phyloP scores from a whole-genome alignment of 2,329 filamentous ascomycete genomes.

The Botrytis paeoniae region DNA sequence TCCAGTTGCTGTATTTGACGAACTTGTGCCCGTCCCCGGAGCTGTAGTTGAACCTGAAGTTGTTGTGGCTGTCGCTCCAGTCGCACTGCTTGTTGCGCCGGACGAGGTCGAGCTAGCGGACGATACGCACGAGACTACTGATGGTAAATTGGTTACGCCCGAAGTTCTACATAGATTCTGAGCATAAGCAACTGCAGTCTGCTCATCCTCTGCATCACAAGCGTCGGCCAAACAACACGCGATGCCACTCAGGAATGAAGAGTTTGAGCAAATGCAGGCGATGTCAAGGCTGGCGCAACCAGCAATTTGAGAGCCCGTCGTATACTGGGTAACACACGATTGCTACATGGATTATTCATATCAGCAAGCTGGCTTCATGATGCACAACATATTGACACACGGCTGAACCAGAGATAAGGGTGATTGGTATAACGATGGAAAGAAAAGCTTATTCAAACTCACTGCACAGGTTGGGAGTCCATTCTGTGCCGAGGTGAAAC shows the following conservation, averaged over 20 bases:
- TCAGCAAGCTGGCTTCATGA: not conserved
- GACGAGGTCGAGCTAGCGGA: constrained; percentile 15
- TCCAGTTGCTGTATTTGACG: not conserved
- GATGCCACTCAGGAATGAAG: constrained; percentile 46
- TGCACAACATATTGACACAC: not conserved
- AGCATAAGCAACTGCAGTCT: constrained; percentile 36
- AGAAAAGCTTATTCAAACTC: constrained; percentile 37
- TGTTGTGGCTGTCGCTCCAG: not conserved
- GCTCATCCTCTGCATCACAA: constrained; percentile 45
- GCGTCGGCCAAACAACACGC: constrained; percentile 47
- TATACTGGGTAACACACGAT: constrained; percentile 38
- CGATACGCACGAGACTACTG: constrained; percentile 26
- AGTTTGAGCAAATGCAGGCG: constrained; percentile 48
- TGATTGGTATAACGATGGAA: not conserved
- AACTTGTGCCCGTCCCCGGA: not conserved
- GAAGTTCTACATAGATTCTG: constrained; percentile 38
- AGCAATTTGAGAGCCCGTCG: constrained; percentile 41
- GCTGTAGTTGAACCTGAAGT: not conserved
- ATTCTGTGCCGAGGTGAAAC: constrained; percentile 51
- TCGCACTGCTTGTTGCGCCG: not conserved
- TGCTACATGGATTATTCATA: constrained; percentile 29
- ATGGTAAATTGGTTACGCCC: constrained; percentile 37
- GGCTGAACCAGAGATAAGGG: not conserved
- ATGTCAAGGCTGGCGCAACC: constrained; percentile 44
- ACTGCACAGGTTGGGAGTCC: constrained; percentile 55